Evolutionary conservation across 495 filamentous ascomycete species (phyloP).

Genomic region (Hypoxylon fragiforme): DNA sequence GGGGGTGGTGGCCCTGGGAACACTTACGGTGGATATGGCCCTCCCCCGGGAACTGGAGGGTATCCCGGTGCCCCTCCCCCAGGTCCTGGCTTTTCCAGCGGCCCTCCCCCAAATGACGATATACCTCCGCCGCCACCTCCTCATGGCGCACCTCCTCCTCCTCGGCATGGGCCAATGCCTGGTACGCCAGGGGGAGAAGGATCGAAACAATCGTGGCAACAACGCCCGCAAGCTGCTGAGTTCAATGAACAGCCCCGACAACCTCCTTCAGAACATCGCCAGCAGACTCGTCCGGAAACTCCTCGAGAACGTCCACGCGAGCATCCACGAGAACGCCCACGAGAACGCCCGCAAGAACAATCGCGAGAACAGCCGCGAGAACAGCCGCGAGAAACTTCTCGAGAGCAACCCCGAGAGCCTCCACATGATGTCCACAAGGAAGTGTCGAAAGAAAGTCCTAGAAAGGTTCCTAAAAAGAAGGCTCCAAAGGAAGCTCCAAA

Average conservation of each 20-base stretch:
- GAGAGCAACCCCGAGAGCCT: not conserved
- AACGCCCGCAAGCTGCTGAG: constrained; percentile 37
- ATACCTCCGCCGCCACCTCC: constrained; percentile 47
- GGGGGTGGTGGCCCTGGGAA: constrained; percentile 38
- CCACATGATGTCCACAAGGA: too few relatives aligned
- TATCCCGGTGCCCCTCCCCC: constrained; percentile 23
- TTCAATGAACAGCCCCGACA: constrained; percentile 20
- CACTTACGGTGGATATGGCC: constrained; percentile 26
- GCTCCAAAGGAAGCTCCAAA: not conserved
- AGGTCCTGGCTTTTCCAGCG: too few relatives aligned
- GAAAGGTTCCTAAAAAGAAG: not conserved
- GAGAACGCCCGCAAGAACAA: not conserved
- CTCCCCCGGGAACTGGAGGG: constrained; percentile 23
- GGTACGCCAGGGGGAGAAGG: constrained; percentile 35
- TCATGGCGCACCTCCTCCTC: constrained; percentile 42
- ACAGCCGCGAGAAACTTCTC: not conserved
- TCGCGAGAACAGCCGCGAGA: too few relatives aligned
- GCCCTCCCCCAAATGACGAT: constrained; percentile 39
- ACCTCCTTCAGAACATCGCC: not conserved
- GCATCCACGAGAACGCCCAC: constrained; percentile 1
- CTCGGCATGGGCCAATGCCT: constrained; percentile 39
- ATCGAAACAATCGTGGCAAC: constrained; percentile 50
- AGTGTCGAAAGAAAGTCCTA: not conserved
- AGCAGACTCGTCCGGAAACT: constrained; percentile 1
- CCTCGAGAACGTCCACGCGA: constrained; percentile 3